Evolutionary conservation across 495 filamentous ascomycete genomes (phyloP).

Genomic region (Talaromyces wortmannii): DNA sequence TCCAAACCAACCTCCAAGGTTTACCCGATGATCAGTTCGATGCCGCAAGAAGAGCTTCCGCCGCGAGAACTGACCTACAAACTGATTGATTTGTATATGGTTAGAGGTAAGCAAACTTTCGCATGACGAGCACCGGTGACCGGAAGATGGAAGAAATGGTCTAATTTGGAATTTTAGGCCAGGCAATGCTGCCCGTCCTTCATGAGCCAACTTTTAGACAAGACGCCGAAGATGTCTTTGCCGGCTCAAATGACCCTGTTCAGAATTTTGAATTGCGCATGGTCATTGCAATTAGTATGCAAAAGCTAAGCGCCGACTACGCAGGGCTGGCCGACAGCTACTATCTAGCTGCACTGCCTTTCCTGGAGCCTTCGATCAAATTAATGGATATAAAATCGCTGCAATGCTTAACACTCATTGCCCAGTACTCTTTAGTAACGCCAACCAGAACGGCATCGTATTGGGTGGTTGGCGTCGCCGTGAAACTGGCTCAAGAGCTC

Average conservation of each 20-base stretch:
- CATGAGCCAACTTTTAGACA: conserved; percentile 75
- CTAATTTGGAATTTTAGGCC: conserved; percentile 45
- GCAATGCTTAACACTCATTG: conserved; percentile 84
- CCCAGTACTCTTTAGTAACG: conserved; percentile 85
- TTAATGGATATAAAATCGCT: conserved; percentile 79
- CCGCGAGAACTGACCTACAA: conserved; percentile 58
- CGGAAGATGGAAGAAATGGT: background rate
- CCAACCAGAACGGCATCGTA: conserved; percentile 87
- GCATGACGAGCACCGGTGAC: background rate
- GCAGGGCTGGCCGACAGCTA: conserved; percentile 85
- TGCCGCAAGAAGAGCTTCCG: conserved; percentile 64
- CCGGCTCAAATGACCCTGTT: conserved; percentile 66
- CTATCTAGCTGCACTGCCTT: conserved; percentile 78
- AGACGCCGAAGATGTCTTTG: conserved; percentile 73
- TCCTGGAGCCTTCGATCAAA: conserved; percentile 68
- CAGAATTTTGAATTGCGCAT: conserved; percentile 81
- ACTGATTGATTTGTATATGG: conserved; percentile 71
- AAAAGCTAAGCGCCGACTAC: conserved; percentile 74
- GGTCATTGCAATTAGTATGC: conserved; percentile 87
- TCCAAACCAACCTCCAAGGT: conserved; percentile 57
- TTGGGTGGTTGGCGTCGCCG: conserved; percentile 81
- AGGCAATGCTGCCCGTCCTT: conserved; percentile 75
- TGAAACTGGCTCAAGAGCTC: conserved; percentile 78
- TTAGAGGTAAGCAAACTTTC: conserved; percentile 55
- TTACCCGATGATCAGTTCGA: conserved; percentile 73